These are phyloP conservation scores for Hanseniaspora thailandica DNA, from an alignment of 805 yeast species.

Conservation along the genomic window DNA sequence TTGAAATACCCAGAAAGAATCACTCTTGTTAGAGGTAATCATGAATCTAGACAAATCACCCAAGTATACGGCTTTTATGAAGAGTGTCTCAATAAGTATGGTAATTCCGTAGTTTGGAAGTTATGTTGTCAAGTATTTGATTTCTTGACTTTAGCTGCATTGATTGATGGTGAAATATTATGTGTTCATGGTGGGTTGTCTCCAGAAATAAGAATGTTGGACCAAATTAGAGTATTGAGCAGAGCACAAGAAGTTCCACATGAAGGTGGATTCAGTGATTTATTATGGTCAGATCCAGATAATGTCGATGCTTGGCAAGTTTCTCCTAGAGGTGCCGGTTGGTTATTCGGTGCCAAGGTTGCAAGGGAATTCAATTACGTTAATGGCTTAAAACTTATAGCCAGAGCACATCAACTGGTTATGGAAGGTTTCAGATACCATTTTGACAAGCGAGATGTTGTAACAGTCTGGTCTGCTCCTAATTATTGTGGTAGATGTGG, in stretches of 20 bases:
- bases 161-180: slow-evolving; percentile 83
- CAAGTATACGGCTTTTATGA: slow-evolving; percentile 97
- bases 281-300: slow-evolving; percentile 97
- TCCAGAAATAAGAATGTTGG: slow-evolving; percentile 94
- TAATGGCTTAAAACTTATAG: slow-evolving; percentile 74
- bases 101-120: slow-evolving; percentile 91
- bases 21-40: slow-evolving; percentile 84
- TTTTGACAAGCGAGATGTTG: slow-evolving; percentile 91
- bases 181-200: slow-evolving; percentile 97
- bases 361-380: slow-evolving; percentile 94
- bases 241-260: slow-evolving; percentile 98
- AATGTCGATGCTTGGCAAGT: slow-evolving; percentile 98
- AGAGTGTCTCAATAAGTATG: slow-evolving; percentile 86
- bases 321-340: slow-evolving; percentile 96
- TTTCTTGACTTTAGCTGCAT: slow-evolving; percentile 85
- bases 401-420: slow-evolving; percentile 94
- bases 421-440: slow-evolving; percentile 98
- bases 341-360: slow-evolving; percentile 90
- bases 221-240: slow-evolving; percentile 84
- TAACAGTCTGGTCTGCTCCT: slow-evolving; percentile 97
- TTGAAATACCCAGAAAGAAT: slow-evolving; percentile 61
- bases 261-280: slow-evolving; percentile 96
- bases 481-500: slow-evolving; percentile 97
- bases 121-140: slow-evolving; percentile 94
- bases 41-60: slow-evolving; percentile 93